A percentile compares a stretch with the other conserved stretches of the same genome.
These are phyloP conservation scores for Epichloe glyceriae DNA, from an alignment of 2,329 filamentous ascomycete species.

Conservation along the genomic window DNA sequence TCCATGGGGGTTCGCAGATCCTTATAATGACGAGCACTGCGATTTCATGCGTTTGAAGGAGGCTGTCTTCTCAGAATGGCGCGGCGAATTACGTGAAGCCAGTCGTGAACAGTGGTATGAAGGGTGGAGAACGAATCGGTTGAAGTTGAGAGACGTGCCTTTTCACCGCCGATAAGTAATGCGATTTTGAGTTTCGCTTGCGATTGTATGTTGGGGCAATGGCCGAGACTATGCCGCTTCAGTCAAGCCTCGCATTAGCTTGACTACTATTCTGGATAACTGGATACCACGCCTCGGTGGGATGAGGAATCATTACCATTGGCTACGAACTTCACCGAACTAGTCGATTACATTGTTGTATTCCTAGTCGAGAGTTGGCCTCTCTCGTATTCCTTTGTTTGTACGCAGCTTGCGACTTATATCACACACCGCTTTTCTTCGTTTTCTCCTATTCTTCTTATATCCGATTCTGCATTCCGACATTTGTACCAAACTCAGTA, in stretches of 20 bases:
- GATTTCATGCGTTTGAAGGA: slow-evolving; percentile 88
- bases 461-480: neutral
- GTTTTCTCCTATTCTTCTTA: neutral
- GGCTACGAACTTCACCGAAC: neutral
- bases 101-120: slow-evolving; percentile 93
- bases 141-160: slow-evolving; percentile 40
- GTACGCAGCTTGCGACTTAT: slow-evolving; percentile 1
- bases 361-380: neutral
- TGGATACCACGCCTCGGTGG: neutral
- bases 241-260: neutral
- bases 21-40: slow-evolving; percentile 81
- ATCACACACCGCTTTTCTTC: neutral
- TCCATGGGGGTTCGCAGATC: slow-evolving; percentile 94
- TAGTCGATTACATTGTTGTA: neutral
- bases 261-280: neutral
- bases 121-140: slow-evolving; percentile 69
- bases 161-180: slow-evolving; percentile 20
- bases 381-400: neutral
- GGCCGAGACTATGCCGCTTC: neutral
- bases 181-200: neutral
- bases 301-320: neutral
- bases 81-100: slow-evolving; percentile 75
- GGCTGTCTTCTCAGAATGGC: slow-evolving; percentile 87
- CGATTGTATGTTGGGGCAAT: neutral
- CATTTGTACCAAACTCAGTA: too few species aligned